Conservation (phyloP, 108 stramenopile genomes). For the Pelagomonas calceolata region DNA sequence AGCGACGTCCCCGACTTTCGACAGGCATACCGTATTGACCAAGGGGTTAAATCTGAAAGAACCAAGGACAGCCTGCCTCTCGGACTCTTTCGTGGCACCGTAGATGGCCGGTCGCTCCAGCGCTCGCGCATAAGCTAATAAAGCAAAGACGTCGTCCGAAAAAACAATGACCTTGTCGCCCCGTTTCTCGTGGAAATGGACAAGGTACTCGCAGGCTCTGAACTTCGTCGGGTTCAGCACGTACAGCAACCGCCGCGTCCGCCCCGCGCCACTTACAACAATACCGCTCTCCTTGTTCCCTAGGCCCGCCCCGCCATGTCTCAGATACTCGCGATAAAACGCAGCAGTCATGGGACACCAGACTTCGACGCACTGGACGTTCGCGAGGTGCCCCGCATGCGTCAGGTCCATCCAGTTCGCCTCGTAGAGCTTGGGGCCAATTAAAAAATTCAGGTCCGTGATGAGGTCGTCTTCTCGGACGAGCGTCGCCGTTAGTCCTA, state of each 20-base stretch:
- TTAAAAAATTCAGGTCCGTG: conserved; percentile 86
- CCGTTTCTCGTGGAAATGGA: conserved; percentile 78
- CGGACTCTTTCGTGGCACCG: conserved; percentile 85
- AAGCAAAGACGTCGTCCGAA: conserved; percentile 80
- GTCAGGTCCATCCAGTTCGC: conserved; percentile 99
- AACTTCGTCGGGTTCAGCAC: conserved; percentile 96
- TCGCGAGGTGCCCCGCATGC: conserved; percentile 84
- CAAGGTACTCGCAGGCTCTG: conserved; percentile 75
- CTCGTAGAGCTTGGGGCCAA: conserved; percentile 99
- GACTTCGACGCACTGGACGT: conserved; percentile 96
- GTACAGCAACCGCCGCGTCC: conserved; percentile 80
- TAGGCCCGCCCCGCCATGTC: neutral
- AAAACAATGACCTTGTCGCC: conserved; percentile 98
- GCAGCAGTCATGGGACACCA: conserved; percentile 98
- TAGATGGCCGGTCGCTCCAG: conserved; percentile 75
- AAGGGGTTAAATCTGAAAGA: conserved; percentile 60
- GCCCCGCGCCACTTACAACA: conserved; percentile 3
- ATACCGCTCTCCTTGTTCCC: too few species aligned
- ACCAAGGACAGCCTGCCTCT: conserved; percentile 79
- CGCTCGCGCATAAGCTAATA: conserved; percentile 75
- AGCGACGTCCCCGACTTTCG: conserved; percentile 93
- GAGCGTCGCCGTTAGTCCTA: conserved; percentile 94
- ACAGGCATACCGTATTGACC: conserved; percentile 84
- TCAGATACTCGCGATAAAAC: conserved; percentile 89
- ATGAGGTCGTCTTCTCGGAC: conserved; percentile 97